phyloP scores from a whole-genome alignment of 129 eudicot genomes.

The Chrysanthemum makinoi region DNA sequence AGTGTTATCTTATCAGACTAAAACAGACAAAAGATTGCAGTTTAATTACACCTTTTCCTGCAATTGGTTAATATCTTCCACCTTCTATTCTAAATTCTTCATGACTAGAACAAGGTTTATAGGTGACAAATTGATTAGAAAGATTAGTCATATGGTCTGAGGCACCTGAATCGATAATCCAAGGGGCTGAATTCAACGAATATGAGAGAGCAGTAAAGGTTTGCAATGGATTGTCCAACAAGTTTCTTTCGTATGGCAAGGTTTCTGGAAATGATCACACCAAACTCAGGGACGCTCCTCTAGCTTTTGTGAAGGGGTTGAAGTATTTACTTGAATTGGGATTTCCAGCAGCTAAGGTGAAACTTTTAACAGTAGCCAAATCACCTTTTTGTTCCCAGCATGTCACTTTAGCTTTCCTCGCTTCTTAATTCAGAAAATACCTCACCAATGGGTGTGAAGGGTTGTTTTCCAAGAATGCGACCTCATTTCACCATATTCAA shows the following conservation, averaged over 20 bases:
- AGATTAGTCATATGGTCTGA: neutral
- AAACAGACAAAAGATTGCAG: too few relatives aligned
- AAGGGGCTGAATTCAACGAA: neutral
- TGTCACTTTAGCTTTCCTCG: neutral
- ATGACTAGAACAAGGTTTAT: neutral
- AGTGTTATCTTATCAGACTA: too few relatives aligned
- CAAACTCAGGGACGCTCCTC: neutral
- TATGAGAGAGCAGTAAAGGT: neutral
- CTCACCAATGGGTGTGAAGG: neutral
- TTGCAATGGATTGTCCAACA: neutral
- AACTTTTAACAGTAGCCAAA: neutral
- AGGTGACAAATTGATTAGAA: neutral
- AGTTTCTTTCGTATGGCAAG: neutral
- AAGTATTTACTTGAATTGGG: neutral
- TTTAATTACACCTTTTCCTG: too few relatives aligned
- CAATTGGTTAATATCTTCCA: neutral
- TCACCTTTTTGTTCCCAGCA: neutral
- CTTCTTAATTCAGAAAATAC: conserved; percentile 5
- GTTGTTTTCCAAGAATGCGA: neutral
- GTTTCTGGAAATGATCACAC: conserved; percentile 10
- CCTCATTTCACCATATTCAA: neutral
- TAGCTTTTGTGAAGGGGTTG: neutral
- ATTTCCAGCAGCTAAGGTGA: neutral
- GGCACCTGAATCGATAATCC: neutral
- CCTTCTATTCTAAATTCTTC: neutral